phyloP scores from a whole-genome alignment of 2,329 filamentous ascomycete genomes.

The Trichoderma cornu-damae region DNA sequence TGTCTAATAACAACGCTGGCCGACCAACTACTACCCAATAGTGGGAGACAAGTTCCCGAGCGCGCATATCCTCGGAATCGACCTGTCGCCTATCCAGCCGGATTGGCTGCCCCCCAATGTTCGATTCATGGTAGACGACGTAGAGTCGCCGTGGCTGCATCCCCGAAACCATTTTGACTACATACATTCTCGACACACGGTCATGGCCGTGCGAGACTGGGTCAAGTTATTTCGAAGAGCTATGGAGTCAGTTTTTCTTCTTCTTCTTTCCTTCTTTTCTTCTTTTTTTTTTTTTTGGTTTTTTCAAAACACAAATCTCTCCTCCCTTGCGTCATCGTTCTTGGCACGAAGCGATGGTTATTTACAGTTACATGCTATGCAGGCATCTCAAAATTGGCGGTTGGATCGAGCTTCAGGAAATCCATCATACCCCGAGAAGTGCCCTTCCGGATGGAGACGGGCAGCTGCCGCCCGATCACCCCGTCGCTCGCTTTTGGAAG shows the following conservation, averaged over 20 bases:
- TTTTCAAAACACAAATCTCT: no score
- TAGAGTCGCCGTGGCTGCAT: constrained; percentile 53
- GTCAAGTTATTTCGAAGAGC: constrained; percentile 42
- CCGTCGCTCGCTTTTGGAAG: constrained; percentile 44
- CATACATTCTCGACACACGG: constrained; percentile 54
- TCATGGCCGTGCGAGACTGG: constrained; percentile 54
- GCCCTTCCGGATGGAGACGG: constrained; percentile 37
- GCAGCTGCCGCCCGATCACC: constrained; percentile 36
- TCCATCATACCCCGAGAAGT: constrained; percentile 45
- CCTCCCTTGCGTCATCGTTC: no score
- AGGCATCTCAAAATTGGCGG: constrained; percentile 50
- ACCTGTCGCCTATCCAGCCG: constrained; percentile 47
- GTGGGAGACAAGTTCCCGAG: constrained; percentile 45
- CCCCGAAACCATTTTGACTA: constrained; percentile 54
- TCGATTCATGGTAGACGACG: constrained; percentile 53
- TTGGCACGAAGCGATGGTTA: not conserved
- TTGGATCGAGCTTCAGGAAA: constrained; percentile 53
- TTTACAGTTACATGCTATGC: not conserved
- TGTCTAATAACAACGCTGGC: no score
- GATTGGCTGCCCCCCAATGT: constrained; percentile 52
- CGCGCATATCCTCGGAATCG: constrained; percentile 41
- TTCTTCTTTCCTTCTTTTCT: no score
- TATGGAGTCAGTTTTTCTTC: constrained; percentile 37
- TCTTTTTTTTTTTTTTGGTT: no score
- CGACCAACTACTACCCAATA: no score